Evolutionary conservation across 192 early-diverging fungal genomes (phyloP).

Genomic region (Gaertneriomyces semiglobifer): DNA sequence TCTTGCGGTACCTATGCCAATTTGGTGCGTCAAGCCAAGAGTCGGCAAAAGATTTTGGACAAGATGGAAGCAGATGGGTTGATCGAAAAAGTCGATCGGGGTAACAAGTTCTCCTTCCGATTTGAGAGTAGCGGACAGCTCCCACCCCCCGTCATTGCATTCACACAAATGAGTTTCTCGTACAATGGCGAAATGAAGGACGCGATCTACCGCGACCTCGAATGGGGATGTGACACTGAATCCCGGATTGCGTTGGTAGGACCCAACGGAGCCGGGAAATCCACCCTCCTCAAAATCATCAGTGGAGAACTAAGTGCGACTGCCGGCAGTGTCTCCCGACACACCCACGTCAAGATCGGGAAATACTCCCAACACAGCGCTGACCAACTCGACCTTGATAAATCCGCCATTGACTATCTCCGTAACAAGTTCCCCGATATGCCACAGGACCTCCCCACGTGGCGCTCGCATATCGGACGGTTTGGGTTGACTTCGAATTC

Average conservation of each 20-base stretch:
- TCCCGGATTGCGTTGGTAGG: conserved; percentile 97
- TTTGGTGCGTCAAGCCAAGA: conserved; percentile 97
- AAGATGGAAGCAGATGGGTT: conserved; percentile 99
- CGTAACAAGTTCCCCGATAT: conserved; percentile 76
- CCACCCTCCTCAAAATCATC: conserved; percentile 98
- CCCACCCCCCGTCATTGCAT: conserved; percentile 92
- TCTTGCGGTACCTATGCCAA: conserved; percentile 99
- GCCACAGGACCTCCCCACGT: conserved; percentile 79
- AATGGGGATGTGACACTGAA: conserved; percentile 96
- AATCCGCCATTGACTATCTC: conserved; percentile 89
- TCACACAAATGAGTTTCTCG: conserved; percentile 88
- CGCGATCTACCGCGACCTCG: conserved; percentile 84
- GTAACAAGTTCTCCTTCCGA: conserved; percentile 74
- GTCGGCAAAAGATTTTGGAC: conserved; percentile 98
- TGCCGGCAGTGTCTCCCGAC: conserved; percentile 79
- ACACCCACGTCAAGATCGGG: conserved; percentile 89
- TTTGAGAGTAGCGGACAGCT: conserved; percentile 85
- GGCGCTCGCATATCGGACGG: conserved; percentile 87
- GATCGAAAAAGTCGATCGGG: conserved; percentile 87
- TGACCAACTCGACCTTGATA: conserved; percentile 88
- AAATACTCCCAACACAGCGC: conserved; percentile 97
- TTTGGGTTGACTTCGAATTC: conserved; percentile 92
- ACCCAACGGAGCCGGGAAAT: conserved; percentile 83
- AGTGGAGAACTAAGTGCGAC: conserved; percentile 80
- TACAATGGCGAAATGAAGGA: conserved; percentile 82